Base-by-base conservation (phyloP, 352 stramenopile species). In the Albugo candida region DNA sequence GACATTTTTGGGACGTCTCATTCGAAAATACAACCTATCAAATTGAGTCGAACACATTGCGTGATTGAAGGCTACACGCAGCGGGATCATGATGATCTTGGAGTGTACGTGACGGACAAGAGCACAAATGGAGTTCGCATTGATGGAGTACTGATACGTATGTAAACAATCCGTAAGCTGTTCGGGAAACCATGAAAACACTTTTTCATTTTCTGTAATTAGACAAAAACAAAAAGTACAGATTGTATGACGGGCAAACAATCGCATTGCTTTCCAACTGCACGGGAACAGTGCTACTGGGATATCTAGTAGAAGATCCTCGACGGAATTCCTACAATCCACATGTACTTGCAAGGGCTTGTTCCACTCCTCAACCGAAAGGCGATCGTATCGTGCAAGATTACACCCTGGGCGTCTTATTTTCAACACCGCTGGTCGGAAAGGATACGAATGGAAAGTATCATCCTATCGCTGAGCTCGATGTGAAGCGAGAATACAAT, bases 391-490 rank as follows among this genome's bases (percentile, higher is more conserved):
- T 24, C n/a, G 35, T 19, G 40, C 35, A 38, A 16, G 67, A 84
- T 43, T 77, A 93, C 45, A 91, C 74, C 10, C 73, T 97, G 8
- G 84, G 82, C 14, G 85, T 97, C n/a, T 54, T 97, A 20, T 97
- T 97, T 53, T 94, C 89, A 3, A 80, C 83, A 1, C 92, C 92
- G 3, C 59, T 97, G 14, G 92, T 95, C 4, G 91, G 83, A 20
- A 85, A 84, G 52, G 86, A 96, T 56, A 69, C 81, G 14, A 60
- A 88, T 36, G 82, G 82, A 35, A 81, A 82, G 49, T 83, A 95
- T 19, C 78, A 92, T 50, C 83, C 88, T 16, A 95, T 97, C 53
- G 81, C 87, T 14, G 72, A 84, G 36, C 52, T 87, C 27, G 75
- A 84, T 19, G 70, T 87, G n/a, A 79, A 77, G 47, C 67, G 73